Conservation (phyloP, 2,329 filamentous ascomycete species). For the Arachnomyces sp. region DNA sequence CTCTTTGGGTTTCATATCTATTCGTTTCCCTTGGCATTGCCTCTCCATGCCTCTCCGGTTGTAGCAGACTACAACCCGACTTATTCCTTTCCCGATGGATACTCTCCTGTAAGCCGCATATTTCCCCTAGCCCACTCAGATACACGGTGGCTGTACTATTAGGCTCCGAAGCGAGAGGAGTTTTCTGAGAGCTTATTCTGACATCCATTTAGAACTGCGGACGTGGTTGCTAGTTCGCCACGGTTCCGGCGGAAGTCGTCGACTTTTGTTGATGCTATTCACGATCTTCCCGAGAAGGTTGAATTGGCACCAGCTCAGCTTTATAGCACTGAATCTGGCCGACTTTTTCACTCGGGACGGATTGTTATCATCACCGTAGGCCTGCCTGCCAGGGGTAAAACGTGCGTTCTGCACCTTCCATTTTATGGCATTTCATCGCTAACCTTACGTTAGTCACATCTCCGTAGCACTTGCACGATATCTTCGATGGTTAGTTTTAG, state of each 20-base stretch:
- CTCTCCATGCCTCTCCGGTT: not conserved
- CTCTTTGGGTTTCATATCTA: too few species aligned
- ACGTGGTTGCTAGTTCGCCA: conserved; percentile 84
- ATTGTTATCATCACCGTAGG: conserved; percentile 98
- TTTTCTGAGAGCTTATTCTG: not conserved
- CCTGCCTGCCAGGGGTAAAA: conserved; percentile 90
- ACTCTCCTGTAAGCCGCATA: conserved; percentile 38
- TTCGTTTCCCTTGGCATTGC: too few species aligned
- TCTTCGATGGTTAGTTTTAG: conserved; percentile 63
- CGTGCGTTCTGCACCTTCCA: conserved; percentile 46
- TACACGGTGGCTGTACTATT: conserved; percentile 17
- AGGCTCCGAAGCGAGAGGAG: conserved; percentile 1
- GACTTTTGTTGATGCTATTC: conserved; percentile 94
- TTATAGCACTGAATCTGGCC: conserved; percentile 95
- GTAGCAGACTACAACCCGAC: conserved; percentile 2
- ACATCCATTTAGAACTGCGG: conserved; percentile 60
- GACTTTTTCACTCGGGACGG: conserved; percentile 91
- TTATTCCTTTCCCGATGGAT: conserved; percentile 34
- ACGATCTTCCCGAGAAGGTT: conserved; percentile 76
- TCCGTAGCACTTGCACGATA: conserved; percentile 93
- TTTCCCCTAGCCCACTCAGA: conserved; percentile 3
- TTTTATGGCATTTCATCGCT: not conserved
- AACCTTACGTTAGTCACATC: conserved; percentile 58
- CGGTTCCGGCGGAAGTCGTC: conserved; percentile 88
- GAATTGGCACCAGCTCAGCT: conserved; percentile 91